These are phyloP conservation scores for Cercospora brassicicola DNA, from an alignment of 2,329 filamentous ascomycete species.

Conservation along the genomic window DNA sequence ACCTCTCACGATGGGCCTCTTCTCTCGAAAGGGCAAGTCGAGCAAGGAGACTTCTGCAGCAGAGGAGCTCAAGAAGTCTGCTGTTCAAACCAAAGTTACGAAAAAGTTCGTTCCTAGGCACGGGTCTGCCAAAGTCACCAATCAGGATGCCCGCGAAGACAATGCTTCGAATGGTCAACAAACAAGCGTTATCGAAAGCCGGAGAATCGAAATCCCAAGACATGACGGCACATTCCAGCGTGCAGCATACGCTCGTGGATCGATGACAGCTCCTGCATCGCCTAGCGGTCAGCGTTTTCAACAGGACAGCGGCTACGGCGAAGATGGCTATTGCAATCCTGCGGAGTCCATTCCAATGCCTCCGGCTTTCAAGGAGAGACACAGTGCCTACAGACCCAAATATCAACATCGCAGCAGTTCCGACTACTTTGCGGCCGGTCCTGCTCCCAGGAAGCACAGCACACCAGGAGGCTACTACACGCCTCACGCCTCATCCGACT, in stretches of 20 bases:
- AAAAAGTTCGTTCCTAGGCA: slow-evolving; percentile 65
- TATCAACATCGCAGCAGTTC: slow-evolving; percentile 6
- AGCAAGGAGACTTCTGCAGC: slow-evolving; percentile 43
- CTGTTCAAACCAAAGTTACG: slow-evolving; percentile 46
- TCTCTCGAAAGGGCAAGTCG: slow-evolving; percentile 51
- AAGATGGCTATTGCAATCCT: slow-evolving; percentile 4
- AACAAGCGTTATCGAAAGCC: slow-evolving; percentile 1
- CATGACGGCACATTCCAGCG: slow-evolving; percentile 10
- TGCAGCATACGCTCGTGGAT: slow-evolving; percentile 13
- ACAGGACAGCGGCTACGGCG: background rate
- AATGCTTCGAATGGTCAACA: background rate
- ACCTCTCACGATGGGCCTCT: slow-evolving; percentile 52
- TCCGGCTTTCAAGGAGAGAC: slow-evolving; percentile 9
- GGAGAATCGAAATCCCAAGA: slow-evolving; percentile 12
- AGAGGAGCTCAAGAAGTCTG: slow-evolving; percentile 56
- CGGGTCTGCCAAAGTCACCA: slow-evolving; percentile 59
- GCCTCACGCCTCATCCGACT: slow-evolving; percentile 30
- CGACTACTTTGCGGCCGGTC: slow-evolving; percentile 10
- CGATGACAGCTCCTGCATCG: background rate
- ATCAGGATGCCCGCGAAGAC: slow-evolving; percentile 51
- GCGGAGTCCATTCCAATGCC: slow-evolving; percentile 11
- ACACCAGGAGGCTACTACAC: slow-evolving; percentile 11
- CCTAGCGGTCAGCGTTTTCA: background rate
- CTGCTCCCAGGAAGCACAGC: slow-evolving; percentile 6
- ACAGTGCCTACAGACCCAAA: background rate